phyloP scores from a whole-genome alignment of 2,329 filamentous ascomycete species.

The Ascochyta rabiei region DNA sequence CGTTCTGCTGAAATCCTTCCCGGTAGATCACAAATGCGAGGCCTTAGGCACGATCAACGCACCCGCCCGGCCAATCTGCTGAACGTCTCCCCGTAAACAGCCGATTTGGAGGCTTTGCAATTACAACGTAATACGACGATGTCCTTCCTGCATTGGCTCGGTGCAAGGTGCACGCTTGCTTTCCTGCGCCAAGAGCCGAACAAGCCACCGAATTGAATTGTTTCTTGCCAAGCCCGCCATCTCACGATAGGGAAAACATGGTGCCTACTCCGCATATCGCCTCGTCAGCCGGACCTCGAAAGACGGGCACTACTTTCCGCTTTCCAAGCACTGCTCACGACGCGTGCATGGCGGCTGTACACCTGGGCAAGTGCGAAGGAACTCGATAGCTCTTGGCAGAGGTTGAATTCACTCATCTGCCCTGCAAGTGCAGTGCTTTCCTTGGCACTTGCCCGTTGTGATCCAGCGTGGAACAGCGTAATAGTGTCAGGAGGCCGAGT shows the following conservation, averaged over 20 bases:
- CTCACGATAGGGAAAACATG: background rate
- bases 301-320: background rate
- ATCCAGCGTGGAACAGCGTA: background rate
- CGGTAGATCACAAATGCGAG: background rate
- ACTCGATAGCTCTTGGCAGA: background rate
- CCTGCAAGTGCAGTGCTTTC: background rate
- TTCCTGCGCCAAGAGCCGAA: slow-evolving; percentile 1
- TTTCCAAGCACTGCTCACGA: background rate
- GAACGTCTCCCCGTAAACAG: background rate
- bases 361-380: too few species aligned
- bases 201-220: background rate
- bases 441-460: slow-evolving; percentile 1
- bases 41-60: background rate
- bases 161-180: background rate
- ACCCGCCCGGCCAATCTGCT: background rate
- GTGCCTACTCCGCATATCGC: background rate
- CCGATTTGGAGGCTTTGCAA: background rate
- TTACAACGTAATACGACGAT: background rate
- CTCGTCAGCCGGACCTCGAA: background rate
- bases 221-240: slow-evolving; percentile 1
- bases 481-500: background rate
- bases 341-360: background rate
- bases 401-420: background rate
- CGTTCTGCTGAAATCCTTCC: background rate
- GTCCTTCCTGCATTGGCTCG: background rate